Percentiles rank a stretch among this genome's conserved stretches.
phyloP scores from a whole-genome alignment of 108 stramenopile species.

The Schizochytrium sp. region DNA sequence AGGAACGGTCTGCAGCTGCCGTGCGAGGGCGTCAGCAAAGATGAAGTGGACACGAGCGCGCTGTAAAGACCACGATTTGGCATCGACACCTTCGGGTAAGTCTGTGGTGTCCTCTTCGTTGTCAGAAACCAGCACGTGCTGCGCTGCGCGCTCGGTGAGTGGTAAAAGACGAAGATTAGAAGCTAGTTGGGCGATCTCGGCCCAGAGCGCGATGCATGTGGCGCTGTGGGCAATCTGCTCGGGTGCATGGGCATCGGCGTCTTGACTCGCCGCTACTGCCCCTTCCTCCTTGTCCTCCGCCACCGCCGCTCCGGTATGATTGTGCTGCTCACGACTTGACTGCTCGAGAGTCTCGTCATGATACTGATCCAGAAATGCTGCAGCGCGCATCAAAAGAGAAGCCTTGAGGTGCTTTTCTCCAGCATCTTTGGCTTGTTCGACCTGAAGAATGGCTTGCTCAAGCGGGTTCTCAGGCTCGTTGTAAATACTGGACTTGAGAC shows the following conservation, averaged over 20 bases:
- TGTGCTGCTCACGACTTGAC: neutral
- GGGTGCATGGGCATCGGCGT: too few relatives aligned
- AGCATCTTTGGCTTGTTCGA: slow-evolving; percentile 26
- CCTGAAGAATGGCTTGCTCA: slow-evolving; percentile 14
- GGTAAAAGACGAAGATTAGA: neutral
- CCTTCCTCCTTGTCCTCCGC: too few relatives aligned
- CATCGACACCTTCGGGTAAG: neutral
- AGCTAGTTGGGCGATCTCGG: neutral
- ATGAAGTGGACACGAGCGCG: neutral
- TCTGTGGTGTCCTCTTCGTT: neutral
- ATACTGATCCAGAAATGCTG: neutral
- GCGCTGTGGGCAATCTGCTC: neutral
- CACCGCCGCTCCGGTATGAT: too few relatives aligned
- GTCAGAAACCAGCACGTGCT: neutral
- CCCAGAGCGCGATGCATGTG: neutral
- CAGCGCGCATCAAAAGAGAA: slow-evolving; percentile 4
- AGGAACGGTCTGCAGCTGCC: neutral
- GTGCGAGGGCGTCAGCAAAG: neutral
- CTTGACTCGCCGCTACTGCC: too few relatives aligned
- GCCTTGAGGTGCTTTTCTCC: neutral
- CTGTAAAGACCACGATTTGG: neutral
- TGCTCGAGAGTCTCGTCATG: neutral
- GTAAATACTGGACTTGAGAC: slow-evolving; percentile 9
- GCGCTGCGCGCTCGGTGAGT: neutral
- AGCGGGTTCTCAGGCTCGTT: slow-evolving; percentile 21